phyloP scores from a whole-genome alignment of 2,329 filamentous ascomycete species.

The Aspergillus ochraceoroseus region DNA sequence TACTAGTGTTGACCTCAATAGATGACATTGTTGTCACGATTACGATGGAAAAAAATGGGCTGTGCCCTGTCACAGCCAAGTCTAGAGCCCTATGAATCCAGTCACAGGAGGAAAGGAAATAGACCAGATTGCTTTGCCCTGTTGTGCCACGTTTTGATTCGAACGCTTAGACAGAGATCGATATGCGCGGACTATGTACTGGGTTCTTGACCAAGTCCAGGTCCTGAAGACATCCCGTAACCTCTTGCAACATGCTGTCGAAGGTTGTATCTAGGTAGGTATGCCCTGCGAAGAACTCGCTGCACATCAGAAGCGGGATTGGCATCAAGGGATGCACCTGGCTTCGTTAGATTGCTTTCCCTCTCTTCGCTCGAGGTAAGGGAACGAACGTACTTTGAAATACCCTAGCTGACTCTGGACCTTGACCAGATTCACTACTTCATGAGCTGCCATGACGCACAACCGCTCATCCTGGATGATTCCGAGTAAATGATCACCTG shows the following conservation, averaged over 20 bases:
- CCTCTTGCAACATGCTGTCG: slow-evolving; percentile 18
- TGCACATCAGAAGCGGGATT: slow-evolving; percentile 21
- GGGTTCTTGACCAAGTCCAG: slow-evolving; percentile 20
- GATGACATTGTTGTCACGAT: no score
- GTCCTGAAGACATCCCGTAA: slow-evolving; percentile 18
- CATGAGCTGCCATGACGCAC: slow-evolving; percentile 20
- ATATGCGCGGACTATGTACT: slow-evolving; percentile 11
- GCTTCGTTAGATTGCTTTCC: neutral
- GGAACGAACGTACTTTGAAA: slow-evolving; percentile 16
- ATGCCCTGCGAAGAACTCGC: slow-evolving; percentile 20
- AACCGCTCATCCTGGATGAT: slow-evolving; percentile 21
- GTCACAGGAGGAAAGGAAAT: neutral
- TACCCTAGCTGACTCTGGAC: slow-evolving; percentile 20
- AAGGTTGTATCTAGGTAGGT: slow-evolving; percentile 19
- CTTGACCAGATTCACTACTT: slow-evolving; percentile 18
- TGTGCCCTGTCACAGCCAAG: neutral
- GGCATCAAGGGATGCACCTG: slow-evolving; percentile 23
- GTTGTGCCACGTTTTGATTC: no score
- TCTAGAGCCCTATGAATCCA: slow-evolving; percentile 1
- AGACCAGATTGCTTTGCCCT: no score
- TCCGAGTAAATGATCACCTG: slow-evolving; percentile 18
- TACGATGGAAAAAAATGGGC: no score
- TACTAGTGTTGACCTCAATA: no score
- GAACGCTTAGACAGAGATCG: neutral
- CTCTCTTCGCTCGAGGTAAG: no score